Evolutionary conservation across 768 basidiomycete species (phyloP).

Genomic region (Leucogyrophana mollusca): DNA sequence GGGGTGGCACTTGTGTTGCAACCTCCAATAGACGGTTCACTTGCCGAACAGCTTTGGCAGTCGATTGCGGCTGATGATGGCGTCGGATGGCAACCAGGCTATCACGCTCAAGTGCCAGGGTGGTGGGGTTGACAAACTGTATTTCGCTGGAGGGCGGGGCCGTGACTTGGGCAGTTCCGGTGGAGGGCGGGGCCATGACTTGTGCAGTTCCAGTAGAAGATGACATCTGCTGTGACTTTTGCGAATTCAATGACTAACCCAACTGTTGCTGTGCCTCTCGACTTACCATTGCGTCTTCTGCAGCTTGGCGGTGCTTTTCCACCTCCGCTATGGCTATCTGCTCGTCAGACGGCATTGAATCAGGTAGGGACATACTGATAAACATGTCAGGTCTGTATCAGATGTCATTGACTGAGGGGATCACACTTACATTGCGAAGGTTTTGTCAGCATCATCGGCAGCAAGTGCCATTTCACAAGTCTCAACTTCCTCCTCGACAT

Average conservation of each 20-base stretch:
- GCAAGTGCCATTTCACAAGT: slow-evolving; percentile 16
- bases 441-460: slow-evolving; percentile 10
- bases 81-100: slow-evolving; percentile 5
- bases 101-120: background rate
- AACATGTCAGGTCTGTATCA: background rate
- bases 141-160: background rate
- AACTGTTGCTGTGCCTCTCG: no score
- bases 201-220: background rate
- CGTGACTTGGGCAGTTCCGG: background rate
- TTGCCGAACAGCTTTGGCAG: slow-evolving; percentile 13
- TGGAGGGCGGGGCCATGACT: background rate
- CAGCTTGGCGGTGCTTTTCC: background rate
- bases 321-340: background rate
- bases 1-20: background rate
- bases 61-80: slow-evolving; percentile 10
- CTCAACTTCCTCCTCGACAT: slow-evolving; percentile 7
- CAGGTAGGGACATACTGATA: slow-evolving; percentile 7
- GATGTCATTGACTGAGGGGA: background rate
- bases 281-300: background rate
- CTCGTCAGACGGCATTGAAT: slow-evolving; percentile 2
- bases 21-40: background rate
- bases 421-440: slow-evolving; percentile 9
- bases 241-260: no score
- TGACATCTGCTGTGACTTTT: background rate
- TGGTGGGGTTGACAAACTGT: background rate